phyloP scores from a whole-genome alignment of 768 basidiomycete species.

The Collybia nuda region DNA sequence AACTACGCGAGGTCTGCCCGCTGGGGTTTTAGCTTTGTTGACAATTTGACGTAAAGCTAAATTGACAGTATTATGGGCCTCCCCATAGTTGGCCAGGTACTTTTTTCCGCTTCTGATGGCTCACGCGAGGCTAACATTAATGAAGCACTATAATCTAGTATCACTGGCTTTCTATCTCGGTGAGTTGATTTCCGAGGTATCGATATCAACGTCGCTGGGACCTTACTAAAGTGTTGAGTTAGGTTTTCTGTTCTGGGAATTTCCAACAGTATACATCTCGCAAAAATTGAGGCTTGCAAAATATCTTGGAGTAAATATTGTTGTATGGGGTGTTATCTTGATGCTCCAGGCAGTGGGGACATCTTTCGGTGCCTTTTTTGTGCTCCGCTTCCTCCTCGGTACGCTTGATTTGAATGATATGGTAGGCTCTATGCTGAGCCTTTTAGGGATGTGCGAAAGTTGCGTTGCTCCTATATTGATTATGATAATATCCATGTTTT shows the following conservation, averaged over 20 bases:
- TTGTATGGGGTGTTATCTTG: slow-evolving; percentile 57
- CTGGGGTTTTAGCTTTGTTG: not conserved
- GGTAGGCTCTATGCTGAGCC: not conserved
- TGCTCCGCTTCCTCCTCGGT: slow-evolving; percentile 61
- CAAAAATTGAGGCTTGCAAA: slow-evolving; percentile 62
- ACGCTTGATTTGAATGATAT: slow-evolving; percentile 7
- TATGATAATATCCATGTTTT: slow-evolving; percentile 65
- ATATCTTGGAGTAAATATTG: slow-evolving; percentile 60
- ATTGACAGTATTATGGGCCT: slow-evolving; percentile 58
- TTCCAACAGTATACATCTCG: slow-evolving; percentile 64
- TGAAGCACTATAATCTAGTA: slow-evolving; percentile 61
- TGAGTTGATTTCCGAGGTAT: slow-evolving; percentile 12
- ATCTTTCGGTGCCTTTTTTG: slow-evolving; percentile 63
- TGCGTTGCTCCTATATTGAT: slow-evolving; percentile 66
- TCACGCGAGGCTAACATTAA: slow-evolving; percentile 3
- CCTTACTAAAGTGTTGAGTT: not conserved
- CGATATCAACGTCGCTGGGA: not conserved
- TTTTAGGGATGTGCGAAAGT: slow-evolving; percentile 62
- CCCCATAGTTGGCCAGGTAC: slow-evolving; percentile 60
- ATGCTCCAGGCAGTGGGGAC: slow-evolving; percentile 60
- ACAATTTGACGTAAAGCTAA: not conserved
- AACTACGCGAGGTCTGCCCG: slow-evolving; percentile 62
- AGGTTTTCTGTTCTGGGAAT: slow-evolving; percentile 64
- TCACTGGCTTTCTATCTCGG: slow-evolving; percentile 67
- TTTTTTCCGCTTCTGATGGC: not conserved